Percentiles rank a stretch among this genome's conserved stretches.
Evolutionary conservation across 2,329 filamentous ascomycete species (phyloP).

Genomic region (Ceratocystis destructans): DNA sequence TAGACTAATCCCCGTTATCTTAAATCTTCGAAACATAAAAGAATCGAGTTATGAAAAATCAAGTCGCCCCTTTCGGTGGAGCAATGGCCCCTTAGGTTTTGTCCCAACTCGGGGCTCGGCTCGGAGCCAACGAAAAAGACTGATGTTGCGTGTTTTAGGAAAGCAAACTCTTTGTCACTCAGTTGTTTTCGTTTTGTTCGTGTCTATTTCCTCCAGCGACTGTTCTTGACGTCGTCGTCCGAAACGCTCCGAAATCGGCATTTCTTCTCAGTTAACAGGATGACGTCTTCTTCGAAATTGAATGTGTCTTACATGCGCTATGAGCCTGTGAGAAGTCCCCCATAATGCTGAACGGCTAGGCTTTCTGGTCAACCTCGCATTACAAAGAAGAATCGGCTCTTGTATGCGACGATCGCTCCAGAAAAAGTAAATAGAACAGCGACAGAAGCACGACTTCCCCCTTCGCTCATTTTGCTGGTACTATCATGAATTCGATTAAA

Average conservation of each 20-base stretch:
- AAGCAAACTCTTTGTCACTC: background rate
- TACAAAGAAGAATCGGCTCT: too few relatives aligned
- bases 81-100: background rate
- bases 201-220: background rate
- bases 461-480: too few relatives aligned
- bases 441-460: too few relatives aligned
- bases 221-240: background rate
- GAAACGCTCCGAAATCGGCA: background rate
- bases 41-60: constrained; percentile 10
- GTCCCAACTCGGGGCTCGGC: background rate
- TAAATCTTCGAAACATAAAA: constrained; percentile 2
- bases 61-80: background rate
- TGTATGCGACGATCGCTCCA: too few relatives aligned
- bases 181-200: background rate
- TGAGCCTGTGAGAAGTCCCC: too few relatives aligned
- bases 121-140: background rate
- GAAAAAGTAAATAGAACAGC: background rate
- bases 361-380: background rate
- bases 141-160: background rate
- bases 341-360: too few relatives aligned
- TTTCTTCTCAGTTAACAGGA: background rate
- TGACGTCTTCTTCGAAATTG: background rate
- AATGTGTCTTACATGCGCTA: too few relatives aligned
- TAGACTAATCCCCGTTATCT: background rate
- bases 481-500: background rate